A percentile compares a stretch with the other conserved stretches of the same genome.
These are phyloP conservation scores for Durusdinium trenchii DNA, from an alignment of 73 alveolate genomes.

Conservation along the genomic window DNA sequence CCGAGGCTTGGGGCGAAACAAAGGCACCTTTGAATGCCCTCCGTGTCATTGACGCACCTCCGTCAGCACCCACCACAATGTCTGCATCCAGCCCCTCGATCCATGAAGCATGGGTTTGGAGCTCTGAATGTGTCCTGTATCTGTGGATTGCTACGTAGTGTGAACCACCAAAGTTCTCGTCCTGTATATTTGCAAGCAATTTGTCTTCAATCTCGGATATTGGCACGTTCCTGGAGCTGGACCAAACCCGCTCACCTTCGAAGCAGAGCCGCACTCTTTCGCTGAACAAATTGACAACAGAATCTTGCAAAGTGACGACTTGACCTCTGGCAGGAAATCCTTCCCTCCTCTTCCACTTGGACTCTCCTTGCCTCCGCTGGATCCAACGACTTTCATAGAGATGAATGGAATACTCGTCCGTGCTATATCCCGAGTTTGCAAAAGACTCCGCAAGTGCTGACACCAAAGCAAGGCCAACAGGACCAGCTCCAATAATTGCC, in stretches of 20 bases:
- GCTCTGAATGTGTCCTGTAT: neutral
- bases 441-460: neutral
- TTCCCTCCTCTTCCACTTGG: neutral
- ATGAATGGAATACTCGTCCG: neutral
- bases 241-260: slow-evolving; percentile 73
- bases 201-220: slow-evolving; percentile 15
- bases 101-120: neutral
- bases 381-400: slow-evolving; percentile 65
- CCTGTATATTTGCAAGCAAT: neutral
- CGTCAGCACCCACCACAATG: slow-evolving; percentile 80
- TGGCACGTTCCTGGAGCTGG: slow-evolving; percentile 20
- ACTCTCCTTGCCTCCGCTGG: neutral
- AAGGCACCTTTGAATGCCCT: slow-evolving; percentile 17
- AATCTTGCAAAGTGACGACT: slow-evolving; percentile 68
- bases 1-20: neutral
- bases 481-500: slow-evolving; percentile 75
- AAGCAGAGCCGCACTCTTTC: neutral
- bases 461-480: slow-evolving; percentile 57
- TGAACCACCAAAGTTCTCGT: neutral
- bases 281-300: neutral
- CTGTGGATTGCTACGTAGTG: slow-evolving; percentile 16
- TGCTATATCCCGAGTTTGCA: neutral
- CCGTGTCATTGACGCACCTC: slow-evolving; percentile 32
- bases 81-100: slow-evolving; percentile 27
- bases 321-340: slow-evolving; percentile 70